Evolutionary conservation across 768 basidiomycete species (phyloP).

Genomic region (Pleurotus salmoneostramineus): DNA sequence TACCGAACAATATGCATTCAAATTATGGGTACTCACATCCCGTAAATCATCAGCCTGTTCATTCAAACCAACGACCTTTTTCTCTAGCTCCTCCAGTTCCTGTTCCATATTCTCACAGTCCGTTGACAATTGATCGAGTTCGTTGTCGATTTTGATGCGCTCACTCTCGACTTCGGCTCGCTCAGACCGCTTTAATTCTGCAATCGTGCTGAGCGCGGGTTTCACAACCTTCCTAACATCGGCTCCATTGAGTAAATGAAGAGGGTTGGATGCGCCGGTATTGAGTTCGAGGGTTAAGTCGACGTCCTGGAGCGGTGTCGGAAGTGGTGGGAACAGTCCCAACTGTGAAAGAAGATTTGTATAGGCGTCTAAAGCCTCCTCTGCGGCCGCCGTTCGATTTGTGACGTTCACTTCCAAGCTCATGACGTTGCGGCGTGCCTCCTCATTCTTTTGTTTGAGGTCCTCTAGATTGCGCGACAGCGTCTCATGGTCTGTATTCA

Average conservation of each 20-base stretch:
- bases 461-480: constrained; percentile 72
- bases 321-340: constrained; percentile 72
- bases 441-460: constrained; percentile 69
- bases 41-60: constrained; percentile 80
- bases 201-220: constrained; percentile 69
- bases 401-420: constrained; percentile 82
- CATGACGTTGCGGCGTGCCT: constrained; percentile 70
- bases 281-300: constrained; percentile 83
- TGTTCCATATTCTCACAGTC: constrained; percentile 83
- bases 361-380: constrained; percentile 80
- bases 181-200: constrained; percentile 69
- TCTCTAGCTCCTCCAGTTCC: constrained; percentile 69
- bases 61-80: constrained; percentile 63
- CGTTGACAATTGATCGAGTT: constrained; percentile 70
- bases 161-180: constrained; percentile 72
- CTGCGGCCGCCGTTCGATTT: constrained; percentile 74
- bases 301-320: constrained; percentile 64
- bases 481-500: constrained; percentile 87
- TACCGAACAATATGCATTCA: neutral
- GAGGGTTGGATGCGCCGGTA: constrained; percentile 66
- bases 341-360: constrained; percentile 69
- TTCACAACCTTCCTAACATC: constrained; percentile 73
- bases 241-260: constrained; percentile 61
- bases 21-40: constrained; percentile 48
- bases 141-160: constrained; percentile 76